A percentile compares a stretch with the other conserved stretches of the same genome.
Conservation (phyloP, 2,329 filamentous ascomycete genomes). For the Macroventuria anomochaeta region DNA sequence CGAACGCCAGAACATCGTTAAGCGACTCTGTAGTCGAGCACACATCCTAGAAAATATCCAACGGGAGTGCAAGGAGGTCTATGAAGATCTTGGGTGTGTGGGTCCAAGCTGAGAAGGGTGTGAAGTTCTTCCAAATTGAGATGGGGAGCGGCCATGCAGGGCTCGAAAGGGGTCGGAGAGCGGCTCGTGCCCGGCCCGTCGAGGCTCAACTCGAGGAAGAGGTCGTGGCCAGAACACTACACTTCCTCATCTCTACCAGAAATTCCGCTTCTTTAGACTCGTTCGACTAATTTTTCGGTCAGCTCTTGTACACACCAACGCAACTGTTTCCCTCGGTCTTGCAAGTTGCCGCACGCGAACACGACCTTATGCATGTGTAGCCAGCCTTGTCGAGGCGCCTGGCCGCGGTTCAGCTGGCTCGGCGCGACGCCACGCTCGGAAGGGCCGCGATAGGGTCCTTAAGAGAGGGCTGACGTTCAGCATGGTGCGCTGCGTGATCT, state of each 20-base stretch:
- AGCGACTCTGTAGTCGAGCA: not conserved
- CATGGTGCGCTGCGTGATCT: slow-evolving; percentile 3
- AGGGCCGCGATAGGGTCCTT: slow-evolving; percentile 5
- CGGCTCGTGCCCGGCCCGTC: slow-evolving; percentile 3
- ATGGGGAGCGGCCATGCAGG: not conserved
- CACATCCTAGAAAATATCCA: not conserved
- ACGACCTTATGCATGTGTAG: slow-evolving; percentile 3
- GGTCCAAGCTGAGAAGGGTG: slow-evolving; percentile 2
- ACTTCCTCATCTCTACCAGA: not conserved
- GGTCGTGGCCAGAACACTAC: slow-evolving; percentile 1
- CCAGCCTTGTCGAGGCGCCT: slow-evolving; percentile 1
- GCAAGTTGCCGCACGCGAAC: not conserved
- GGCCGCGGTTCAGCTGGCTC: slow-evolving; percentile 5
- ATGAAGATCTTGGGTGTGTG: not conserved
- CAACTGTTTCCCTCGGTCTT: not conserved
- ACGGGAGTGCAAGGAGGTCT: not conserved
- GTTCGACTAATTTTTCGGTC: not conserved
- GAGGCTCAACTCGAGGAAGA: not conserved
- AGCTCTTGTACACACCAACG: not conserved
- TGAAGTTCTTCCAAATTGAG: slow-evolving; percentile 1
- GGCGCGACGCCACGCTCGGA: slow-evolving; percentile 9
- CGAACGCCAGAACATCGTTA: not conserved
- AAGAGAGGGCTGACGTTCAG: not conserved
- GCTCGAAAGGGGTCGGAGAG: not conserved
- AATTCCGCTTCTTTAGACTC: not conserved